Conservation (phyloP, 108 stramenopile species). For the Chaetoceros tenuissimus region DNA sequence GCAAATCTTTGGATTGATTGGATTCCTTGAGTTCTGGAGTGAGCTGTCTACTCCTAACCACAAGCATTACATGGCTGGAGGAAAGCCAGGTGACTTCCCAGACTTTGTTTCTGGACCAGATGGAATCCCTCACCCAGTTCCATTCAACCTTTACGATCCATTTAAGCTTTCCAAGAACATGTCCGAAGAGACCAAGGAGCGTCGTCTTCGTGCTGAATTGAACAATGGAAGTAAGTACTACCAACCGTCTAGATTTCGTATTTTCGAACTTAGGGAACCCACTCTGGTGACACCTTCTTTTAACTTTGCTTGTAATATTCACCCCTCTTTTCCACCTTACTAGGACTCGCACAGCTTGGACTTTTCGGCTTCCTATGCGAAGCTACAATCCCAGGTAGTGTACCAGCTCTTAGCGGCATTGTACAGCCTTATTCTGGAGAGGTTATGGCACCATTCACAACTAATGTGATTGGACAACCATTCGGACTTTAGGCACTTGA, state of each 20-base stretch:
- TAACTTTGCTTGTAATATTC: background rate
- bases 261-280: background rate
- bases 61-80: conserved; percentile 50
- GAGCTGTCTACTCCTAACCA: conserved; percentile 11
- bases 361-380: conserved; percentile 68
- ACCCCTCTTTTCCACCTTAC: no score
- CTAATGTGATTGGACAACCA: background rate
- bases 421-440: conserved; percentile 29
- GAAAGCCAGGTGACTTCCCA: conserved; percentile 42
- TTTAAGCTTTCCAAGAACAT: conserved; percentile 20
- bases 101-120: conserved; percentile 24
- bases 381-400: conserved; percentile 44
- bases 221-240: conserved; percentile 47
- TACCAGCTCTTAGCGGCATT: conserved; percentile 32
- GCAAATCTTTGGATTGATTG: conserved; percentile 36
- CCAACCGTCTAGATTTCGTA: conserved; percentile 1
- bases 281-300: background rate
- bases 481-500: background rate
- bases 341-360: conserved; percentile 74
- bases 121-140: conserved; percentile 49
- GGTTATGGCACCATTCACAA: conserved; percentile 26
- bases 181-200: conserved; percentile 22
- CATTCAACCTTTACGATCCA: conserved; percentile 47
- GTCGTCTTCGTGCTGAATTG: conserved; percentile 29
- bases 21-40: conserved; percentile 36